Base-by-base conservation (phyloP, 768 basidiomycete genomes). In the Tylopilus cervinicoccineus region DNA sequence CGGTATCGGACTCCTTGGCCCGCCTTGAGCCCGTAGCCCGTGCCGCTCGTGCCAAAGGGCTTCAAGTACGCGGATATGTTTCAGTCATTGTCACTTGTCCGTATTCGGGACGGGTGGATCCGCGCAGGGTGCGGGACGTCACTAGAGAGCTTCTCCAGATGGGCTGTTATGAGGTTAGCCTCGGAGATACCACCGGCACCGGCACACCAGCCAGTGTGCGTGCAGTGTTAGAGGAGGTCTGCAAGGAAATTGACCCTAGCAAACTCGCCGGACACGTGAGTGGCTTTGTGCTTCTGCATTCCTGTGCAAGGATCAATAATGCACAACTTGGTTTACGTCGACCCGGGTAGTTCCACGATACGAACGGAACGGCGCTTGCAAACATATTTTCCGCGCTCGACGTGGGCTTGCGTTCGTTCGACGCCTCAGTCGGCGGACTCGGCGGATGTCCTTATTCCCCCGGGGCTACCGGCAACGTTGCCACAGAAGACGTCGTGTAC, bases 361-460 rank as follows among this genome's bases (percentile, higher is more conserved):
- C 92, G 0, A 93, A 81, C 58, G 92, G 91, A 4, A 87, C 86
- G 24, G 91, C 80, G 11, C 77, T 90, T 12, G 80, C 84, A 14
- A 92, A 92, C 56, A 81, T 88, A 14, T 68, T 90, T 34, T 70
- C 81, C 5, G 84, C 88, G 4, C 77, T 92, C 12, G 71, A 78
- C 11, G 70, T 83, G 42, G 94, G 93, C 14, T 69, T 97, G 12
- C 77, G 83, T 11, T 88, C 91, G 3, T 78, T 98, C 36, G 94
- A 88, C 60, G 75, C 88, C 2, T 84, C 87, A 1, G 81, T 96
- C 16, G 92, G 86, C 16, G 93, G 94, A 0, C 81, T 97, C 1
- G 94, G 95, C 4, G 93, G 94, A 16, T 97, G 95, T 60, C 94
- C 94, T 3, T 98, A 91, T 68, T 93, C 94, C 2, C 95, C 94